A percentile compares a stretch with the other conserved stretches of the same genome.
These are phyloP conservation scores for Endotrypanum monterogeii DNA, from an alignment of 208 protist genomes.

Conservation along the genomic window DNA sequence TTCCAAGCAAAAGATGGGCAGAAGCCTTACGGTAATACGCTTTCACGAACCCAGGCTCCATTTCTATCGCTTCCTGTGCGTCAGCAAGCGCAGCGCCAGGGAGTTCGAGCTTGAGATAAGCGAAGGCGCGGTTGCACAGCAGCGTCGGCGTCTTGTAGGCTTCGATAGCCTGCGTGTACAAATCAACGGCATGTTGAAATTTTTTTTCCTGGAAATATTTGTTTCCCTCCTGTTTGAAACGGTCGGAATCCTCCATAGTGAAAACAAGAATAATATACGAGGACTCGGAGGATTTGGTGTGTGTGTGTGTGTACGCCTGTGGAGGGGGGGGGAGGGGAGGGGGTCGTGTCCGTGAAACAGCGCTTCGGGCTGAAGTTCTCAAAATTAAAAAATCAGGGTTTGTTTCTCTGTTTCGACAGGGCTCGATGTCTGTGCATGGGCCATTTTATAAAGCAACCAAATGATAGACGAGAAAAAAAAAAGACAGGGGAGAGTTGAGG, in stretches of 20 bases:
- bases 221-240: slow-evolving; percentile 86
- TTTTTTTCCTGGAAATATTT: slow-evolving; percentile 82
- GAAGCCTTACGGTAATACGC: slow-evolving; percentile 97
- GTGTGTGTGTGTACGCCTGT: background rate
- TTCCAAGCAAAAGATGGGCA: slow-evolving; percentile 92
- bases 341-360: too few relatives aligned
- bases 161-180: slow-evolving; percentile 92
- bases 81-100: slow-evolving; percentile 93
- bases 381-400: too few relatives aligned
- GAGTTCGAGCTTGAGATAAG: slow-evolving; percentile 93
- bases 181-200: slow-evolving; percentile 90
- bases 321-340: slow-evolving; percentile 1
- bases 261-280: background rate
- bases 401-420: too few relatives aligned
- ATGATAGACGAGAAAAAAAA: too few relatives aligned
- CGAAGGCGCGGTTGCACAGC: slow-evolving; percentile 95
- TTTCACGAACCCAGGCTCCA: slow-evolving; percentile 96
- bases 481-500: too few relatives aligned
- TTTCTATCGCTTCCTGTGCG: slow-evolving; percentile 86
- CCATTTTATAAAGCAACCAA: too few relatives aligned
- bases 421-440: too few relatives aligned
- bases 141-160: slow-evolving; percentile 75
- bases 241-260: slow-evolving; percentile 56
- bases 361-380: too few relatives aligned
- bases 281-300: background rate